Evolutionary conservation across 192 early-diverging fungal species (phyloP).

Genomic region (Coemansia erecta): DNA sequence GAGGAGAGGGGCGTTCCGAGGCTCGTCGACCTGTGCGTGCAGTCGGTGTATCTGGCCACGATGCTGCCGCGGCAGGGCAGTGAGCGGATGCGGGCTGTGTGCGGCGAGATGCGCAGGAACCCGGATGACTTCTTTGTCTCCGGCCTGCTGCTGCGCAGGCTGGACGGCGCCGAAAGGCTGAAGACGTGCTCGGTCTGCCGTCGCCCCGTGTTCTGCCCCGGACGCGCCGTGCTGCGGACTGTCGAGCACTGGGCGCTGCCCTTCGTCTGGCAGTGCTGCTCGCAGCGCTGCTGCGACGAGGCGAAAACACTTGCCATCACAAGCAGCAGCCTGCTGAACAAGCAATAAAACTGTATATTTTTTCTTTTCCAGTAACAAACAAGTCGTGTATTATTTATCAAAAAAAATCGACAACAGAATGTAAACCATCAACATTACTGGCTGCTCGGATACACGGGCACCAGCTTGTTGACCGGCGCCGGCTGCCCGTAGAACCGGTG

Average conservation of each 20-base stretch:
- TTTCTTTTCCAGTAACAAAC: no score
- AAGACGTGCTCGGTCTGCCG: slow-evolving; percentile 29
- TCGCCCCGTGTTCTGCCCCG: slow-evolving; percentile 13
- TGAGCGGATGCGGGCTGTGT: slow-evolving; percentile 7
- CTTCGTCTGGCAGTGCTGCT: slow-evolving; percentile 44
- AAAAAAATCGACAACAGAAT: no score
- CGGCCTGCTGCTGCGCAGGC: slow-evolving; percentile 5
- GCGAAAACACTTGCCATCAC: no score
- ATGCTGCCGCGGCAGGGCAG: background rate
- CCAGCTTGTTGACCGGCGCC: background rate
- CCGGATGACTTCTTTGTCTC: slow-evolving; percentile 24
- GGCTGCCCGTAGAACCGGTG: background rate
- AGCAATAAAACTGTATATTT: no score
- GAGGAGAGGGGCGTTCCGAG: no score
- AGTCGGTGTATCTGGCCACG: no score
- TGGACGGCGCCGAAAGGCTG: slow-evolving; percentile 8
- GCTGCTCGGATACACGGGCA: no score
- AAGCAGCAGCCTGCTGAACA: no score
- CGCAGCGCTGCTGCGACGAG: no score
- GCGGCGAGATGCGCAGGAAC: slow-evolving; percentile 20
- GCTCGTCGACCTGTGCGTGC: no score
- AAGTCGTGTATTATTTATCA: no score
- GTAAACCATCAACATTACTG: no score
- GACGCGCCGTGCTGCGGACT: slow-evolving; percentile 18
- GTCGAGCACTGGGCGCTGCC: slow-evolving; percentile 20